Evolutionary conservation across 2,329 filamentous ascomycete genomes (phyloP), one percentile per base, ranked within the genome.

Genomic region (Westerdykella sp.): DNA sequence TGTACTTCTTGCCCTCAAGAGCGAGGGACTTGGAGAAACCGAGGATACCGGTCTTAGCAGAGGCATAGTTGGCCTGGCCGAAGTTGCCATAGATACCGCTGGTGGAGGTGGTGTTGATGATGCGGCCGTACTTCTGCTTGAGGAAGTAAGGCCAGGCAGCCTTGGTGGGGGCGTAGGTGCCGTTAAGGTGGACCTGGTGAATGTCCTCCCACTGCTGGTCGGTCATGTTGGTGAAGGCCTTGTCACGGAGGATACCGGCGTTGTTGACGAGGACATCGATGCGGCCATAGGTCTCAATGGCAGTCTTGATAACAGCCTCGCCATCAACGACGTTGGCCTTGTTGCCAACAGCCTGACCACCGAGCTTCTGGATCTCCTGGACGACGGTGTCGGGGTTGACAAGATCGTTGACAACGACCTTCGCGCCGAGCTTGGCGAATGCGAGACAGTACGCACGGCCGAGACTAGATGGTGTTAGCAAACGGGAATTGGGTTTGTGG

Each of bases 51-150:
- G 50, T 66, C 53, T 69, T 70, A 34, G 71, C 65, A 37, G 91
- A 87, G 49, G 93, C 80, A 69, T 98, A 98, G 78, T 98, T 98
- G 61, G 91, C 87, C 72, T 98, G 93, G 50, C 93, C 93, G 67
- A 98, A 98, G 79, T 96, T 98, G 57, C 93, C 93, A 67, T 98
- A 98, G 69, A 98, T 95, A 70, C 93, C 93, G 58, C 86, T 94
- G 39, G 93, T 97, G 30, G 88, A 95, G 34, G 93, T 93, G 38
- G 93, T 98, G 78, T 98, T 98, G 63, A 98, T 77, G 48, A 98
- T 82, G 60, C 93, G 88, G 55, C 93, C 93, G 62, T 96, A 98
- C 77, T 96, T 97, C 71, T 98, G 93, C 79, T 96, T 95, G 41
- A 97, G 77, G 77, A 98, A 87, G 70, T 94, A 86, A 40, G 93